Percentiles rank a stretch among this genome's conserved stretches.
These are phyloP conservation scores for Colletotrichum tamarilloi DNA, from an alignment of 2,329 filamentous ascomycete genomes.

Conservation along the genomic window DNA sequence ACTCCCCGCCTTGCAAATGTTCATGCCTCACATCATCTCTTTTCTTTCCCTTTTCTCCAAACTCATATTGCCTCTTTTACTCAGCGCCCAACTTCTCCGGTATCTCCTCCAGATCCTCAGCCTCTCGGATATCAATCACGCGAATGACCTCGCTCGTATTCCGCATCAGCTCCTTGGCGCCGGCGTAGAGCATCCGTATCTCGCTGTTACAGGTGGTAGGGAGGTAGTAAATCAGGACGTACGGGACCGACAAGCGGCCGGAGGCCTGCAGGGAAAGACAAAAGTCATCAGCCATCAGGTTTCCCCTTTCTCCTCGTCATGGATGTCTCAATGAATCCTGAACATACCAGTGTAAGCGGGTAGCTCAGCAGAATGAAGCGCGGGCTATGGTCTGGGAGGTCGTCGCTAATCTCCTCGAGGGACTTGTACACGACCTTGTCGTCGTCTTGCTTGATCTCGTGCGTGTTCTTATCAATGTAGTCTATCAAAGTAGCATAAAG, in stretches of 20 bases:
- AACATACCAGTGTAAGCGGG: constrained; percentile 82
- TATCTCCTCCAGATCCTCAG: constrained; percentile 86
- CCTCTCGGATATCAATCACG: constrained; percentile 85
- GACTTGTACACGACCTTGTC: constrained; percentile 82
- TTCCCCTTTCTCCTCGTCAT: neutral
- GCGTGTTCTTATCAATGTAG: constrained; percentile 87
- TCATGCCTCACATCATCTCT: neutral
- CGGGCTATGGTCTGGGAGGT: constrained; percentile 91
- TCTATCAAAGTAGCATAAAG: constrained; percentile 62
- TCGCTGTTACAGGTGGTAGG: constrained; percentile 91
- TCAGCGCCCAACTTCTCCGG: constrained; percentile 68
- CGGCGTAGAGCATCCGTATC: constrained; percentile 92
- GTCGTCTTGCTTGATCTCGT: constrained; percentile 89
- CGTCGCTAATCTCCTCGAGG: constrained; percentile 84
- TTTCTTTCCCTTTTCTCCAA: too few relatives aligned
- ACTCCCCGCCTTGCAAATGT: neutral
- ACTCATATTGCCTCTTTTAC: constrained; percentile 17
- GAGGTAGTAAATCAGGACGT: constrained; percentile 94
- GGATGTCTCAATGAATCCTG: neutral
- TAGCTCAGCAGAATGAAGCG: constrained; percentile 92
- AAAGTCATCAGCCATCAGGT: neutral
- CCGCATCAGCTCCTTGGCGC: constrained; percentile 95
- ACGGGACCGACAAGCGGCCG: constrained; percentile 88
- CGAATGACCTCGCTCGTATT: constrained; percentile 91
- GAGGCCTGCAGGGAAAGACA: constrained; percentile 68